Base-by-base conservation (phyloP, 176 grass and related monocot species). In the Otatea glauca region DNA sequence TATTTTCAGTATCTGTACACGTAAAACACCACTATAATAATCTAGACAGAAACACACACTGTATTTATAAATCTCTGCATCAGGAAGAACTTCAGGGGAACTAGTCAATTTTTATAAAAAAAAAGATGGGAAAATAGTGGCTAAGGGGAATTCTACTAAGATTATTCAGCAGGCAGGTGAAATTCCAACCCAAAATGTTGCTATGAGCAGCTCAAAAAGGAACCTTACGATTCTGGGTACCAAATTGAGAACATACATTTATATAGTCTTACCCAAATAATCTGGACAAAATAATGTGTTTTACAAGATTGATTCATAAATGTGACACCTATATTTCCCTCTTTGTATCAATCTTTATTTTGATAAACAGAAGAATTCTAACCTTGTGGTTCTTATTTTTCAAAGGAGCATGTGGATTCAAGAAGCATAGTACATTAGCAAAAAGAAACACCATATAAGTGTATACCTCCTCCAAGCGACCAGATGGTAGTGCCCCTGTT, bases 401-500 rank as follows among this genome's bases (percentile, higher is more conserved):
- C 49, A 34, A 48, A n/a, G 5, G 23, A 74, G 7, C 49, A 66
- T 70, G 72, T 1, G 17, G 7, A 12, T 55, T 37, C 25, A 25
- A 48, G 72, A 37, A 44, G 5, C 62, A 76, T 43, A 74, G 7
- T 20, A 53, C 51, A 15, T 42, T 82, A 82, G n/a, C 21, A 84
- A 88, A 58, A 85, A 62, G 74, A 68, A 89, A 89, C 10, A 67
- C 15, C 38, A 6, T 56, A 44, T 59, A 79, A 21, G 18, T 61
- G 10, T 47, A 32, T 89, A 99, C 96, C 93, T 99, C 96, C 14
- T 99, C 93, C 55, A 96, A 75, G 34, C 96, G 89, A 82, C 93
- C 92, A 78, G 88, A 94, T 70, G 96, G 96, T 68, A 99, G 84
- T 2, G 93, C 90, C 81, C 96, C 91, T 68, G 96, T 95, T 84